A percentile compares a stretch with the other conserved stretches of the same genome.
Evolutionary conservation across 2,329 filamentous ascomycete genomes (phyloP).

Genomic region (Fusarium tupiense): DNA sequence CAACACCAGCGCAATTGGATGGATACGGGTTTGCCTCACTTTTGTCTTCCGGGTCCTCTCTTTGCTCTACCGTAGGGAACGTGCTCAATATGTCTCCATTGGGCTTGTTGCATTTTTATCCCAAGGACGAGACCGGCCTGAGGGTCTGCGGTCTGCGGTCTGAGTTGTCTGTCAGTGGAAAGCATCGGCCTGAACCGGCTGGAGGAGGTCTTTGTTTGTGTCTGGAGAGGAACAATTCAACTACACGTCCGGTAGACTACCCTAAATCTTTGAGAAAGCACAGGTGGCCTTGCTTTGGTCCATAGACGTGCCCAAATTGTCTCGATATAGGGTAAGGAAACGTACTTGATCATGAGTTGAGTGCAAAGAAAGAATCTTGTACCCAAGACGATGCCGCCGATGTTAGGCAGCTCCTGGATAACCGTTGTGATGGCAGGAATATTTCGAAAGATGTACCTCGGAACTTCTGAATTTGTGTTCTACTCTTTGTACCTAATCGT

Average conservation of each 20-base stretch:
- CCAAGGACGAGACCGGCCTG: constrained; percentile 2
- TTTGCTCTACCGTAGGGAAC: background rate
- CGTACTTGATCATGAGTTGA: background rate
- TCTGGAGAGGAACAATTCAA: background rate
- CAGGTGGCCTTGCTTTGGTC: no score
- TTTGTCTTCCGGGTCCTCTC: background rate
- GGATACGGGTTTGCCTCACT: constrained; percentile 1
- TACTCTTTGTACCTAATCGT: background rate
- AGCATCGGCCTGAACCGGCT: constrained; percentile 9
- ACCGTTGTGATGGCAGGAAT: background rate
- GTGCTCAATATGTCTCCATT: constrained; percentile 3
- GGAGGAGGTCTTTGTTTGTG: background rate
- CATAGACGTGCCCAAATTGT: background rate
- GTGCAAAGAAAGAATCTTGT: background rate
- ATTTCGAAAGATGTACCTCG: background rate
- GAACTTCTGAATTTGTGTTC: background rate
- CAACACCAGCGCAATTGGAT: background rate
- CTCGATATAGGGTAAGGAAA: background rate
- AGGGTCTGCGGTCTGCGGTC: background rate
- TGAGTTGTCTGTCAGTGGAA: constrained; percentile 10
- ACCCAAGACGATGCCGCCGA: background rate
- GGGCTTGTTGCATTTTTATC: background rate
- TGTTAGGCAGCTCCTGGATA: background rate
- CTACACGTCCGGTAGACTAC: background rate
- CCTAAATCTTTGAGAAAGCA: background rate